Base-by-base conservation (phyloP, 2,329 filamentous ascomycete genomes). In the Emericellopsis cladophorae region DNA sequence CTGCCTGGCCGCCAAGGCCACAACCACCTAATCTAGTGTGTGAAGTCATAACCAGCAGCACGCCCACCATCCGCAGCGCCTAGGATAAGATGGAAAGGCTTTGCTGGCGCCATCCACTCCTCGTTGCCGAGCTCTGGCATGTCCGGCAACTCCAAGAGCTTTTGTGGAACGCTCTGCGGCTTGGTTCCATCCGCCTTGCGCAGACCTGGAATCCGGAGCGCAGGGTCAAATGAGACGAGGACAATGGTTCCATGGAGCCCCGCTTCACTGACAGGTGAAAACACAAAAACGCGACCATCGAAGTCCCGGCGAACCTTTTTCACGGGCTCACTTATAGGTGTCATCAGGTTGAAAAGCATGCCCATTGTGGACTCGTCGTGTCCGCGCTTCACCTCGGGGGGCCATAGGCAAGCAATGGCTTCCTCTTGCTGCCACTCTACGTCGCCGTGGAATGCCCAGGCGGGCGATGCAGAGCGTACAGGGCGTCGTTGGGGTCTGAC, bases 191-290 rank as follows among this genome's bases (percentile, higher is more conserved):
- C 32, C n/a, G 32, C n/a, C 14, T 33, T 37, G 8, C 10, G 33
- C 6, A 37, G 18, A 21, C 40, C 40, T 14, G 22, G 42, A 11
- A 58, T 42, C 23, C 46, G 43, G 18, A 58, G 42, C 7, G 42
- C 46, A 2, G 56, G 51, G n/a, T 58, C 56, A 40, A 58, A 58
- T 1, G 53, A 58, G 22, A 56, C 37, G 37, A 57, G 44, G 4
- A 54, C 36, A 23, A 57, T 29, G 12, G 48, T 23, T 37, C 16
- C 26, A 12, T 29, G 24, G 40, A 29, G 15, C 18, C 18, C 18
- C 3, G 3, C 5, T 3, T 21, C 5, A 21, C 18, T 34, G 22
- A 21, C 26, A n/a, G 9, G 38, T 29, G 23, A 24, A 18, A 36
- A 44, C 9, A 41, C 32, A 21, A 41, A 23, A 36, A 40, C 40